phyloP scores from a whole-genome alignment of 768 basidiomycete species.

The Trametes cubensis region DNA sequence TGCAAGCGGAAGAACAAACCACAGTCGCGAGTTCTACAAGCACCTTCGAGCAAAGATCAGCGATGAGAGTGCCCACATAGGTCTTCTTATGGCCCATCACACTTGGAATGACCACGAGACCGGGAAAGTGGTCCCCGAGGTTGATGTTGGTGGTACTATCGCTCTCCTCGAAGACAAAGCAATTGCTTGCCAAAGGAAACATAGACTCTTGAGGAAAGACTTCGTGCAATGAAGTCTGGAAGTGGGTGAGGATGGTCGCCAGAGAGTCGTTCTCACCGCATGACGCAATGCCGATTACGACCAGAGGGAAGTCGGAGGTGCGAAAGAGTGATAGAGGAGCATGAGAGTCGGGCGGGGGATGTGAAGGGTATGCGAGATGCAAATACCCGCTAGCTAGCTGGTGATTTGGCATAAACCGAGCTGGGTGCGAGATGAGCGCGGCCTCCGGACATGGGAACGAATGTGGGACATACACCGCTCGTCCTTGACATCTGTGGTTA shows the following conservation, averaged over 20 bases:
- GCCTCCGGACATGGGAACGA: neutral
- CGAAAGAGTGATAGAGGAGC: conserved; percentile 70
- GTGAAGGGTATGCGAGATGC: conserved; percentile 77
- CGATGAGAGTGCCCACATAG: conserved; percentile 86
- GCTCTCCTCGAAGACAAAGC: conserved; percentile 82
- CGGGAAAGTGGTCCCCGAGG: conserved; percentile 57
- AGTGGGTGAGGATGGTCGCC: conserved; percentile 60
- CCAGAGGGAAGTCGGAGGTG: conserved; percentile 81
- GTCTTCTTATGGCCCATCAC: conserved; percentile 87
- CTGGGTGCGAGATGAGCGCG: conserved; percentile 40
- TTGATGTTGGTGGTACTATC: conserved; percentile 58
- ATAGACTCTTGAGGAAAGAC: conserved; percentile 67
- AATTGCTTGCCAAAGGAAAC: conserved; percentile 79
- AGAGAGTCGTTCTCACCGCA: conserved; percentile 59
- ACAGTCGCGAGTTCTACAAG: conserved; percentile 83
- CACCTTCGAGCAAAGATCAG: conserved; percentile 86
- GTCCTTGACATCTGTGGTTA: conserved; percentile 77
- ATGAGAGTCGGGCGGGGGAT: conserved; percentile 73
- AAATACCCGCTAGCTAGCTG: conserved; percentile 73
- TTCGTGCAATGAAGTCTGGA: conserved; percentile 63
- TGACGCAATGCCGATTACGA: conserved; percentile 84
- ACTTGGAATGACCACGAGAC: conserved; percentile 78
- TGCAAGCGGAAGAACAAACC: conserved; percentile 49
- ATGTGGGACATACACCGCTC: conserved; percentile 59
- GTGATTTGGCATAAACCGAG: conserved; percentile 80